Percentiles rank a stretch among this genome's conserved stretches.
Evolutionary conservation across 345 rosid genomes (phyloP).

Genomic region (Aquilaria yunnanensis): DNA sequence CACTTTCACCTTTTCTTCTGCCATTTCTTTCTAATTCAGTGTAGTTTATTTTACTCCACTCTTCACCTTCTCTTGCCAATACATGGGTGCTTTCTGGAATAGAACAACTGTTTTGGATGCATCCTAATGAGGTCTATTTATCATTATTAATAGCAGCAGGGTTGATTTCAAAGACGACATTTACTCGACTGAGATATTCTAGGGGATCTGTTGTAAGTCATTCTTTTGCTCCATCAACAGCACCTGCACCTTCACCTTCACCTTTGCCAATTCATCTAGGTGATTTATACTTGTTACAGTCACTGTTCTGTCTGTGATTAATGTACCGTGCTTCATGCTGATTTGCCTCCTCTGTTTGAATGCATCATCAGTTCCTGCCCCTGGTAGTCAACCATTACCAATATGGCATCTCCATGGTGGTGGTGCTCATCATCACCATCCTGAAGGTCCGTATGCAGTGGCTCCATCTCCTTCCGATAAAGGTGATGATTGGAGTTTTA

Average conservation of each 20-base stretch:
- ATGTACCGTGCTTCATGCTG: conserved; percentile 7
- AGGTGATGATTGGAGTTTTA: conserved; percentile 30
- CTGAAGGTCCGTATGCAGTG: conserved; percentile 35
- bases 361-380: conserved; percentile 38
- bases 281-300: conserved; percentile 11
- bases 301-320: conserved; percentile 1
- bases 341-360: conserved; percentile 18
- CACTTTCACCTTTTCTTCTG: too few relatives aligned
- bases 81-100: conserved; percentile 14
- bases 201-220: conserved; percentile 26
- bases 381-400: conserved; percentile 29
- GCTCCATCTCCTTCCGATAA: conserved; percentile 68
- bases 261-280: conserved; percentile 48
- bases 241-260: conserved; percentile 38
- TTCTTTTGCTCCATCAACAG: conserved; percentile 29
- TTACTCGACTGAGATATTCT: conserved; percentile 28
- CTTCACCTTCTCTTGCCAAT: background rate
- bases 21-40: too few relatives aligned
- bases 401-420: conserved; percentile 45
- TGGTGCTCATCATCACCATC: conserved; percentile 46
- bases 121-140: too few relatives aligned
- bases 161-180: conserved; percentile 35
- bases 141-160: conserved; percentile 41
- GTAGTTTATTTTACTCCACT: background rate
- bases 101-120: background rate